phyloP scores from a whole-genome alignment of 2,329 filamentous ascomycete species.

The Neofusicoccum laricinum region DNA sequence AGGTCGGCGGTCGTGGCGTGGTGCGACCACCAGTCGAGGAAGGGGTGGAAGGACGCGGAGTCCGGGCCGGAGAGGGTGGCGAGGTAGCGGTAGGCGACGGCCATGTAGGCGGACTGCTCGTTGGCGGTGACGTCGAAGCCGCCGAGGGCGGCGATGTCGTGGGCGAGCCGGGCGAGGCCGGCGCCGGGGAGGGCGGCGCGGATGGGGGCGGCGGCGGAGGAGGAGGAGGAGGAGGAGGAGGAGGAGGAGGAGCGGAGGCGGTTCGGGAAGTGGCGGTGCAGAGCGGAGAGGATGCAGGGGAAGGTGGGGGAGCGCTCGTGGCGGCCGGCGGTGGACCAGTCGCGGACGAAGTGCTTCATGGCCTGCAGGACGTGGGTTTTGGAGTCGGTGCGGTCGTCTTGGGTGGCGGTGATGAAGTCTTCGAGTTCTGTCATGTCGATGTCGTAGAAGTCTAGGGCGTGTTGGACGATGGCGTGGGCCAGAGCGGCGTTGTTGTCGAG shows the following conservation, averaged over 20 bases:
- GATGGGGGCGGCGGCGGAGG: constrained; percentile 18
- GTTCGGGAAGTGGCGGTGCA: constrained; percentile 19
- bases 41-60: constrained; percentile 46
- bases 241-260: background rate
- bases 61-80: constrained; percentile 29
- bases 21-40: constrained; percentile 57
- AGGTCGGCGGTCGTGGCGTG: constrained; percentile 50
- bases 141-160: constrained; percentile 49
- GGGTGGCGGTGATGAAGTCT: constrained; percentile 40
- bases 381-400: constrained; percentile 37
- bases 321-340: constrained; percentile 52
- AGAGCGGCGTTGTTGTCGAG: constrained; percentile 46
- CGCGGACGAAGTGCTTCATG: constrained; percentile 57
- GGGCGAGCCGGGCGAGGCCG: constrained; percentile 52
- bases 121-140: constrained; percentile 55
- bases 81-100: constrained; percentile 52
- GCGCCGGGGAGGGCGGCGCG: constrained; percentile 53
- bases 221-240: no score
- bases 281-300: constrained; percentile 30
- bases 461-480: constrained; percentile 46
- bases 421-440: constrained; percentile 46
- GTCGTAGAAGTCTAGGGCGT: constrained; percentile 48
- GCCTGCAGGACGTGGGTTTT: constrained; percentile 51
- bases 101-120: constrained; percentile 60
- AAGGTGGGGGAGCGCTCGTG: constrained; percentile 46